Percentiles rank a stretch among this genome's conserved stretches.
These are phyloP conservation scores for Eucalyptus tenuipes DNA, from an alignment of 345 rosid species.

Conservation along the genomic window DNA sequence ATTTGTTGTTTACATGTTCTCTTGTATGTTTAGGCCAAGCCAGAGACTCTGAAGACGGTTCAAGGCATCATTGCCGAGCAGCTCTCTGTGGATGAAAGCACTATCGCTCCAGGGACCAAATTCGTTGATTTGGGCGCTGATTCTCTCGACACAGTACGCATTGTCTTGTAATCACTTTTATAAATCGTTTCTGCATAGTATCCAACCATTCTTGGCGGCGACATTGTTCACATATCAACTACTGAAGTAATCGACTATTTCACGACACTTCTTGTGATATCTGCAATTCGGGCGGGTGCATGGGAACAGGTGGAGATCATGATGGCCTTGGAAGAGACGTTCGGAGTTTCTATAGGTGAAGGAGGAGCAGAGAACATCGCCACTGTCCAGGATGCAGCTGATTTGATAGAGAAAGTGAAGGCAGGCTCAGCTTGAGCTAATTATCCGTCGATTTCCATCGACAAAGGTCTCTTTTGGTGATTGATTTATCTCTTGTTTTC, in stretches of 20 bases:
- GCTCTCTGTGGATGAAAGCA: slow-evolving; percentile 36
- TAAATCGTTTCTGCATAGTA: neutral
- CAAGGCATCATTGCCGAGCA: slow-evolving; percentile 52
- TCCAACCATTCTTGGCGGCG: neutral
- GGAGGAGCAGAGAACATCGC: slow-evolving; percentile 42
- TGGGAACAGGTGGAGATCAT: slow-evolving; percentile 34
- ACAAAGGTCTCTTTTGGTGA: neutral
- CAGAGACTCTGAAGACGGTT: slow-evolving; percentile 36
- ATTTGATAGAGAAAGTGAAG: slow-evolving; percentile 44
- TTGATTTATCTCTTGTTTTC: neutral
- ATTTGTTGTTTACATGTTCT: neutral
- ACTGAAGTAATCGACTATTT: neutral
- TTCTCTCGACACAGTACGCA: slow-evolving; percentile 44
- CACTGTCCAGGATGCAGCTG: slow-evolving; percentile 57
- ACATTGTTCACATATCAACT: neutral
- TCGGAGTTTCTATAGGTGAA: slow-evolving; percentile 43
- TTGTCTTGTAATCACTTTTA: neutral
- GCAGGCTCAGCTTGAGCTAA: neutral
- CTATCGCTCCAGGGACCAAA: slow-evolving; percentile 38
- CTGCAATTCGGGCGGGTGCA: neutral
- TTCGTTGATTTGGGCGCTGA: slow-evolving; percentile 61
- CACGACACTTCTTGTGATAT: neutral
- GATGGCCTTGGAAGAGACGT: slow-evolving; percentile 67
- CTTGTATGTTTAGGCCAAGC: slow-evolving; percentile 12
- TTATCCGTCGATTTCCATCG: neutral